phyloP scores from a whole-genome alignment of 1,139 yeast species.

The Suhomyces chickasaworum region DNA sequence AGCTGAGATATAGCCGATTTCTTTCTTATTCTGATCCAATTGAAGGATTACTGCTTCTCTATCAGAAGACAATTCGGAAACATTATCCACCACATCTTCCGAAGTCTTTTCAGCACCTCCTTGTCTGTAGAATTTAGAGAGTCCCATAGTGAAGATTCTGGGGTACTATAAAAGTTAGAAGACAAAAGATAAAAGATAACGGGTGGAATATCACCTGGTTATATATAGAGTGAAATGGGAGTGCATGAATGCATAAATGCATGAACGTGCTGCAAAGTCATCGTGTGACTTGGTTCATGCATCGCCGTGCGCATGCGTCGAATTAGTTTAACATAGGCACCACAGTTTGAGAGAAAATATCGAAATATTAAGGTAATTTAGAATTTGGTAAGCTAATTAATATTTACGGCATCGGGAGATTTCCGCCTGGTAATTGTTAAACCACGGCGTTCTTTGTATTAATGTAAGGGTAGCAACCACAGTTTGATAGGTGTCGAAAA shows the following conservation, averaged over 20 bases:
- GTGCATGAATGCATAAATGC: slow-evolving; percentile 2
- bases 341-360: slow-evolving; percentile 9
- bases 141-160: slow-evolving; percentile 17
- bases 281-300: not conserved
- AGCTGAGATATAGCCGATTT: slow-evolving; percentile 69
- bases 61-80: slow-evolving; percentile 24
- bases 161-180: not conserved
- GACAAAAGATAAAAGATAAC: too few relatives aligned
- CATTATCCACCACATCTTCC: slow-evolving; percentile 15
- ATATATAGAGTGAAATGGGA: not conserved
- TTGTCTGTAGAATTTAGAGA: slow-evolving; percentile 15
- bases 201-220: not conserved
- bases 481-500: not conserved
- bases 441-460: not conserved
- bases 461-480: not conserved
- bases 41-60: slow-evolving; percentile 40
- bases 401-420: not conserved
- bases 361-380: not conserved
- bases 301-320: slow-evolving; percentile 7
- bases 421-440: not conserved
- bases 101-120: slow-evolving; percentile 17
- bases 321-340: slow-evolving; percentile 5
- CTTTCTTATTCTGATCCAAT: slow-evolving; percentile 54
- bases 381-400: not conserved
- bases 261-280: not conserved